These are phyloP conservation scores for Akanthomyces lecanii DNA, from an alignment of 2,329 filamentous ascomycete genomes.

Conservation along the genomic window DNA sequence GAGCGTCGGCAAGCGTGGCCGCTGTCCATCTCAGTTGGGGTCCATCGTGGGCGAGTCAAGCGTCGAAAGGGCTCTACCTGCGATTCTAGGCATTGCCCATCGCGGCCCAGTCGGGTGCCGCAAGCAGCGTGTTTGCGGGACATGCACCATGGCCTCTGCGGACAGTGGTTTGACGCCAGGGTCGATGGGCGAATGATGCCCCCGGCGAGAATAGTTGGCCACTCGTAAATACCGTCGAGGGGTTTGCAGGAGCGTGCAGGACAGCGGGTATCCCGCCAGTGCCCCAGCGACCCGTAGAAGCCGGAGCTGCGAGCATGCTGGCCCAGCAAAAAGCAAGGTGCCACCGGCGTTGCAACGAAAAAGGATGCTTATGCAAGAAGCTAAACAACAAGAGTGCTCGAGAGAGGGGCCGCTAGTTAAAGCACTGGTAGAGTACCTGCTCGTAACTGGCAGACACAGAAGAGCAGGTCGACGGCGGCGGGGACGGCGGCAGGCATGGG, in stretches of 20 bases:
- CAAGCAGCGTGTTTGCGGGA: background rate
- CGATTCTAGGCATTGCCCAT: background rate
- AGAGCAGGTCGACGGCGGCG: background rate
- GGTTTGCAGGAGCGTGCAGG: conserved; percentile 1
- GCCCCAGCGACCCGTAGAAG: conserved; percentile 5
- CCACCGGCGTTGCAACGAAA: conserved; percentile 11
- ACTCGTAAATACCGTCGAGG: background rate
- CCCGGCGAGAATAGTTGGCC: background rate
- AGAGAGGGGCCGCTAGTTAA: conserved; percentile 1
- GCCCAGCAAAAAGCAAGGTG: background rate
- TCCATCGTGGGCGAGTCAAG: background rate
- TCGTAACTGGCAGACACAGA: too few species aligned
- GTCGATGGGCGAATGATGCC: background rate
- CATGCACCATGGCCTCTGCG: background rate
- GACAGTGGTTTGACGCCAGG: background rate
- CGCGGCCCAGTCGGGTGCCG: background rate
- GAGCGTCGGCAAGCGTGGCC: conserved; percentile 10
- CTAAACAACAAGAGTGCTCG: conserved; percentile 12
- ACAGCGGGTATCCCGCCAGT: conserved; percentile 9
- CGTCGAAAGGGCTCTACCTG: background rate
- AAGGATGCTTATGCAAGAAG: conserved; percentile 17
- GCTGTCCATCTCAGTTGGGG: background rate
- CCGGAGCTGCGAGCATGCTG: background rate
- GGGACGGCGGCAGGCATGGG: background rate
- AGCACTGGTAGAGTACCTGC: background rate